Evolutionary conservation across 805 yeast species (phyloP).

Genomic region (Starmerella sp.): DNA sequence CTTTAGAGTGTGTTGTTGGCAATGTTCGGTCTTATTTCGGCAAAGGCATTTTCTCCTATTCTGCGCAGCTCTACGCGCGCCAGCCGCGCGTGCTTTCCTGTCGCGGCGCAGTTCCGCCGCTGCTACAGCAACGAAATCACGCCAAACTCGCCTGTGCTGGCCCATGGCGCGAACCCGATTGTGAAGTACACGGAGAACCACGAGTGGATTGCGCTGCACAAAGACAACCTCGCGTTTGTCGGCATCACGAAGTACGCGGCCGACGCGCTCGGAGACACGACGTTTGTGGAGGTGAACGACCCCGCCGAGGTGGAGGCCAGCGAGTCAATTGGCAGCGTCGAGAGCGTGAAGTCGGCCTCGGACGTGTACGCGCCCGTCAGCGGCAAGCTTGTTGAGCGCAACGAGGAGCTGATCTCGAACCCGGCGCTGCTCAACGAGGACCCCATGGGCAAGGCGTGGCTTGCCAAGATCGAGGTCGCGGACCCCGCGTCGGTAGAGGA

Average conservation of each 20-base stretch:
- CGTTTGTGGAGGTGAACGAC: slow-evolving; percentile 83
- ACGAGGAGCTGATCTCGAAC: slow-evolving; percentile 49
- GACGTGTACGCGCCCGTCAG: slow-evolving; percentile 83
- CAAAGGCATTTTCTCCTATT: background rate
- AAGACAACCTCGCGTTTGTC: slow-evolving; percentile 66
- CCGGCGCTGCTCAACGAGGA: slow-evolving; percentile 77
- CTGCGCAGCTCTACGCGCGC: background rate
- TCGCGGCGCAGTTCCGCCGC: slow-evolving; percentile 10
- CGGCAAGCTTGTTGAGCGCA: slow-evolving; percentile 65
- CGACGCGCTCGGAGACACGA: slow-evolving; percentile 93
- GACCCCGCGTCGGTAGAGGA: slow-evolving; percentile 31
- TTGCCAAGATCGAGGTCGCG: slow-evolving; percentile 58
- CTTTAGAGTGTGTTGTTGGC: background rate
- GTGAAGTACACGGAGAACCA: slow-evolving; percentile 68
- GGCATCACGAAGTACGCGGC: slow-evolving; percentile 94
- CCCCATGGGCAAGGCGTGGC: slow-evolving; percentile 93
- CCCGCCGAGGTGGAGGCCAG: slow-evolving; percentile 53
- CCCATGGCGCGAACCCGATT: slow-evolving; percentile 25
- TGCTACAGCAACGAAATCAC: slow-evolving; percentile 26
- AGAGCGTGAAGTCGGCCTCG: slow-evolving; percentile 85
- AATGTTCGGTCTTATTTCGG: background rate
- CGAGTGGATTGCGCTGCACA: slow-evolving; percentile 86
- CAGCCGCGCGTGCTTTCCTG: background rate
- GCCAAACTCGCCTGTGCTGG: slow-evolving; percentile 24
- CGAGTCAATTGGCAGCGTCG: slow-evolving; percentile 85